phyloP scores from a whole-genome alignment of 2,329 filamentous ascomycete genomes.

The Furcasterigmium furcatum region DNA sequence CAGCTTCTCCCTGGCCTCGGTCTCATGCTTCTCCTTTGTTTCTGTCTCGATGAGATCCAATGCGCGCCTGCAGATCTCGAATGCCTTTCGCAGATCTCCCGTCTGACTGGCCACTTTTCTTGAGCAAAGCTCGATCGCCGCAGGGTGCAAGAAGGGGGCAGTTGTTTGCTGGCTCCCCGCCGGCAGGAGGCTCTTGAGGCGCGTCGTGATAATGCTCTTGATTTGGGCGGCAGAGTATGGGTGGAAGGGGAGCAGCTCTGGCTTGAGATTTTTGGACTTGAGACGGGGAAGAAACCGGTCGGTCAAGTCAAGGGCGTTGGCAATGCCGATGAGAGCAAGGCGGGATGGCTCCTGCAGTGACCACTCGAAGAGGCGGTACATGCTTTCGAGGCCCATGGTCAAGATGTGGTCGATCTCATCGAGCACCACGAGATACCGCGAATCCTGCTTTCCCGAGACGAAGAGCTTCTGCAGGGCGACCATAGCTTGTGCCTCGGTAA shows the following conservation, averaged over 20 bases:
- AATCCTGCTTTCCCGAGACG: conserved; percentile 52
- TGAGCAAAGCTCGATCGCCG: conserved; percentile 88
- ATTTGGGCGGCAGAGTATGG: conserved; percentile 89
- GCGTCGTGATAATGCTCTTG: conserved; percentile 78
- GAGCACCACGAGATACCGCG: conserved; percentile 77
- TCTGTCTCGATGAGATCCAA: conserved; percentile 88
- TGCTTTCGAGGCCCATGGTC: conserved; percentile 79
- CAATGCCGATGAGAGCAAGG: conserved; percentile 85
- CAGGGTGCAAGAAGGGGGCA: conserved; percentile 88
- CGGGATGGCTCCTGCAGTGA: conserved; percentile 77
- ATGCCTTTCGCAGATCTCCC: conserved; percentile 90
- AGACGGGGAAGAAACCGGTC: conserved; percentile 91
- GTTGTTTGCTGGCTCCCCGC: conserved; percentile 46
- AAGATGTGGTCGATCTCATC: conserved; percentile 96
- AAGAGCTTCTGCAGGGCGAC: conserved; percentile 70
- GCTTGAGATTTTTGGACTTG: conserved; percentile 89
- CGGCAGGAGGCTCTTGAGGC: conserved; percentile 72
- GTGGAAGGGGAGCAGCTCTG: conserved; percentile 83
- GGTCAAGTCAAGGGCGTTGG: conserved; percentile 92
- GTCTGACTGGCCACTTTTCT: conserved; percentile 94
- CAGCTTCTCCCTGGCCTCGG: conserved; percentile 52
- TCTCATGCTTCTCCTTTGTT: conserved; percentile 70
- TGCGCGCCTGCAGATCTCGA: conserved; percentile 87
- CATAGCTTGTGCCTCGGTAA: conserved; percentile 64
- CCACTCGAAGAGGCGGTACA: conserved; percentile 97